Evolutionary conservation across 345 rosid species (phyloP).

Genomic region (Moricandia moricandioides): DNA sequence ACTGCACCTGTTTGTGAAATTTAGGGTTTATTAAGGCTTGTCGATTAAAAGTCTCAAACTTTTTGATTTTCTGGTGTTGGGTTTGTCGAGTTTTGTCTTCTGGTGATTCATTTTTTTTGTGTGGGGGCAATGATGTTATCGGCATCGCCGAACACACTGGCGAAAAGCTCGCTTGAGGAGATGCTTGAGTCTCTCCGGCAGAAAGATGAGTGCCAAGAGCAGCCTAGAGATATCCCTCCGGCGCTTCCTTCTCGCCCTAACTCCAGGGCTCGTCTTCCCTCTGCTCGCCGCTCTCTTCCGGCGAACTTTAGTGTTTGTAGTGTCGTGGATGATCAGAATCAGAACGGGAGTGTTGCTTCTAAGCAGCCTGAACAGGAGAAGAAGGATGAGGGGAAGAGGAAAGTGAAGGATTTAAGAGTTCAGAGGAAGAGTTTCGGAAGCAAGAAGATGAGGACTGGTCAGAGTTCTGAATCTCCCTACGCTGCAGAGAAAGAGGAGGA

Average conservation of each 20-base stretch:
- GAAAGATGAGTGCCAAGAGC: slow-evolving; percentile 61
- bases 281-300: slow-evolving; percentile 72
- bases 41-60: slow-evolving; percentile 14
- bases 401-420: slow-evolving; percentile 55
- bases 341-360: slow-evolving; percentile 25
- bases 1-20: slow-evolving; percentile 13
- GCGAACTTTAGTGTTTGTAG: slow-evolving; percentile 44
- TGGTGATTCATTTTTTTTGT: background rate
- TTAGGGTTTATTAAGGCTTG: slow-evolving; percentile 39
- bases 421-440: slow-evolving; percentile 70
- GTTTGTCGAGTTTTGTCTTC: background rate
- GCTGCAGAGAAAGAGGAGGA: slow-evolving; percentile 29
- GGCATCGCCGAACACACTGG: slow-evolving; percentile 57
- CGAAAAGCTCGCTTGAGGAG: slow-evolving; percentile 93
- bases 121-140: slow-evolving; percentile 61
- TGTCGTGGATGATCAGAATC: slow-evolving; percentile 33
- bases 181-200: slow-evolving; percentile 81
- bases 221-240: slow-evolving; percentile 77
- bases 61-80: slow-evolving; percentile 4
- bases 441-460: slow-evolving; percentile 64
- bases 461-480: slow-evolving; percentile 65
- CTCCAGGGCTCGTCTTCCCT: slow-evolving; percentile 78
- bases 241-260: slow-evolving; percentile 88
- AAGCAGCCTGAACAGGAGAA: slow-evolving; percentile 30
- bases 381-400: slow-evolving; percentile 65